A percentile compares a stretch with the other conserved stretches of the same genome.
phyloP scores from a whole-genome alignment of 2,329 filamentous ascomycete species.

The Biscogniauxia sp. region DNA sequence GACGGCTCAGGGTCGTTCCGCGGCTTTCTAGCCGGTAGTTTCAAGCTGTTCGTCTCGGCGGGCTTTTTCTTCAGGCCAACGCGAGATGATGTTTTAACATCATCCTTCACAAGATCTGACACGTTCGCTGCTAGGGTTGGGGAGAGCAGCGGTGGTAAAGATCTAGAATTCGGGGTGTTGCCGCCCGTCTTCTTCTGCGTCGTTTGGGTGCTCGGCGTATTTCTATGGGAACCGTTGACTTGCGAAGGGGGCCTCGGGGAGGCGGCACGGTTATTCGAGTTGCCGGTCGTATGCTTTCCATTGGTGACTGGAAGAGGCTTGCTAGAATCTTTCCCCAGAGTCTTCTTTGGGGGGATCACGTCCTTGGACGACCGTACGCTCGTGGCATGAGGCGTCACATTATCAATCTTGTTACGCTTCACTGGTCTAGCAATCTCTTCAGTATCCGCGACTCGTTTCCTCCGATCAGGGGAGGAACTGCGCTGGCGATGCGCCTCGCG shows the following conservation, averaged over 20 bases:
- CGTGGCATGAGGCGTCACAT: conserved; percentile 16
- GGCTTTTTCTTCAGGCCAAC: conserved; percentile 36
- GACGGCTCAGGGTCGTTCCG: conserved; percentile 29
- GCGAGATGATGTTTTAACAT: conserved; percentile 19
- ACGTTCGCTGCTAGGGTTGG: conserved; percentile 39
- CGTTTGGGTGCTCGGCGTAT: conserved; percentile 33
- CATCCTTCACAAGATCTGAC: conserved; percentile 39
- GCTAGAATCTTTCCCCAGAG: conserved; percentile 24
- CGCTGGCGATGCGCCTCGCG: conserved; percentile 31
- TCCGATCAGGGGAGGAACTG: conserved; percentile 43
- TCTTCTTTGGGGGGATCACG: conserved; percentile 14
- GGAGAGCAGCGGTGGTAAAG: conserved; percentile 52
- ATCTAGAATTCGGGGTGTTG: conserved; percentile 31
- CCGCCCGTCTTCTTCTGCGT: conserved; percentile 39
- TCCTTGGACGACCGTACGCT: neutral
- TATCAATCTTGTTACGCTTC: conserved; percentile 45
- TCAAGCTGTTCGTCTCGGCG: conserved; percentile 27
- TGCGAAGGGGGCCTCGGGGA: conserved; percentile 40
- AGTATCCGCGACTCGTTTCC: conserved; percentile 45
- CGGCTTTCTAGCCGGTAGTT: conserved; percentile 26
- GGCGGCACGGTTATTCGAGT: conserved; percentile 21
- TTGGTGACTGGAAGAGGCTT: conserved; percentile 24
- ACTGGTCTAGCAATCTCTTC: conserved; percentile 44
- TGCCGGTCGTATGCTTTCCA: conserved; percentile 23
- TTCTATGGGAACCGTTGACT: conserved; percentile 42